Conservation (phyloP, 106 monocot species). For the Phalaenopsis aphrodite region DNA sequence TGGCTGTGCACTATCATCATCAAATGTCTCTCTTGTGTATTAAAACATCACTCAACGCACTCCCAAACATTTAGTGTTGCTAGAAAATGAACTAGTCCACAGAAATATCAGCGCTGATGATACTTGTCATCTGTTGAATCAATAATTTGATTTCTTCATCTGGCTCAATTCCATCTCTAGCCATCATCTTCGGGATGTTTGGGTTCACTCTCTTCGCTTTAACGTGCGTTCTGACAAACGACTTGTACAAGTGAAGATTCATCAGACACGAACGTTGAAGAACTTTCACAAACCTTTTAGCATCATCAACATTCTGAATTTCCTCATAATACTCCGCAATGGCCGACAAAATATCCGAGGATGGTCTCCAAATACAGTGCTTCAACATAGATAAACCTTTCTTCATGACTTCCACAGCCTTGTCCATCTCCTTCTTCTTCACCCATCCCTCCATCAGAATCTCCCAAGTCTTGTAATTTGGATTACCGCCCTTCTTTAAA, state of each 20-base stretch:
- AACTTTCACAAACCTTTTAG: slow-evolving; percentile 32
- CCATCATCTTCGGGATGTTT: slow-evolving; percentile 28
- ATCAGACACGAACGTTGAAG: slow-evolving; percentile 30
- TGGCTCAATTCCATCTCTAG: slow-evolving; percentile 28
- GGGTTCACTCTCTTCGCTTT: slow-evolving; percentile 12
- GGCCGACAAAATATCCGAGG: not conserved
- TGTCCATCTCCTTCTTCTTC: slow-evolving; percentile 49
- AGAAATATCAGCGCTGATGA: not conserved
- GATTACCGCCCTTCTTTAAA: slow-evolving; percentile 19
- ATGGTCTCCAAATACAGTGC: slow-evolving; percentile 60
- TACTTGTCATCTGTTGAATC: not conserved
- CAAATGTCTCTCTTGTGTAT: too few species aligned
- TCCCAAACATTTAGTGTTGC: not conserved
- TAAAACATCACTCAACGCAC: too few species aligned
- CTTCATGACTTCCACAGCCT: slow-evolving; percentile 70
- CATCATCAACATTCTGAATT: slow-evolving; percentile 19
- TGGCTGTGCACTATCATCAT: too few species aligned
- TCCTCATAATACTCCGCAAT: slow-evolving; percentile 41
- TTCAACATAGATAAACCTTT: slow-evolving; percentile 58
- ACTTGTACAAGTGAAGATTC: slow-evolving; percentile 60
- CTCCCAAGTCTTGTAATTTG: not conserved
- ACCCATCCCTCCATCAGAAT: slow-evolving; percentile 39
- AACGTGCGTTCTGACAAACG: slow-evolving; percentile 39
- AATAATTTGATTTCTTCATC: slow-evolving; percentile 35
- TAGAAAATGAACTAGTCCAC: not conserved